Base-by-base conservation (phyloP, 2,329 filamentous ascomycete genomes). In the Diaporthe sp. region DNA sequence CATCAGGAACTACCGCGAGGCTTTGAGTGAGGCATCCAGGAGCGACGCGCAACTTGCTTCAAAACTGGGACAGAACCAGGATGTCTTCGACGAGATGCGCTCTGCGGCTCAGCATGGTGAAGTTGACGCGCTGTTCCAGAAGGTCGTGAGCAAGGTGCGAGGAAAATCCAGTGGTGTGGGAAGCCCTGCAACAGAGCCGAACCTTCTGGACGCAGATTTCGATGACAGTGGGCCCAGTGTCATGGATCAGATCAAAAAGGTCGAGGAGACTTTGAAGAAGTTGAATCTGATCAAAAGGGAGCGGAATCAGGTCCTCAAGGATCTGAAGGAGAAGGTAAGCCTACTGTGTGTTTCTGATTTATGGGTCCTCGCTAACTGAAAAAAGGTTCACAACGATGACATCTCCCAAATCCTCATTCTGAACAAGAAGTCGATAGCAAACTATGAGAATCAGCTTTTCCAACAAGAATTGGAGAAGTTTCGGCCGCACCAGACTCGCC, bases 401-500 rank as follows among this genome's bases (percentile, higher is more conserved):
- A 99, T 99, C 77, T 98, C 96, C 7, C 97, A 98, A 81, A 96
- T 98, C 17, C 88, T 99, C 75, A 99, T 99, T 73, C 87, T 99
- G 75, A 99, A 99, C 88, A 98, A 98, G 83, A 99, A 98, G 84
- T 93, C 95, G 2, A 96, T 98, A 80, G 90, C 95, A 28, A 97
- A 95, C 80, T 96, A 97, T 80, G 97, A 99, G 83, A 92, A 89
- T 17, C 95, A 98, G 80, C 89, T 99, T 3, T 99, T 99, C 85
- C 94, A 98, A 82, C 92, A 95, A 22, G 97, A 99, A 83, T 88
- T 99, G n/a, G 96, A 98, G 84, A 99, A 99, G 83, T 99, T 98
- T 85, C 89, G 95, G 55, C 94, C 95, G 38, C 95, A 98, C 80
- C 97, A 98, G 82, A 98, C 93, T 79, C 92, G 97, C 45, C 89